These are phyloP conservation scores for Cladochytrium replicatum DNA, from an alignment of 192 early-diverging fungal genomes.

Conservation along the genomic window DNA sequence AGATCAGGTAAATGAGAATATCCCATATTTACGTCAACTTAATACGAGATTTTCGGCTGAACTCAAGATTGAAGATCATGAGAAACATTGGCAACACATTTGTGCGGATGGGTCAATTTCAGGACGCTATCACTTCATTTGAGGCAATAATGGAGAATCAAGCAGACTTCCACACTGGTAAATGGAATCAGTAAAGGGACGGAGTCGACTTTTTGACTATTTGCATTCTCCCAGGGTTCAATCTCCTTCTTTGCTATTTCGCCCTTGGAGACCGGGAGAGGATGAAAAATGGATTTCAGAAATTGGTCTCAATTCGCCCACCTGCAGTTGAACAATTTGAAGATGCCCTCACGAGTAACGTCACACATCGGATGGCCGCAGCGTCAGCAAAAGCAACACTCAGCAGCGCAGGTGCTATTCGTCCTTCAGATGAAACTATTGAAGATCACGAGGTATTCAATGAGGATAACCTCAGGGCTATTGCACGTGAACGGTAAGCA, in stretches of 20 bases:
- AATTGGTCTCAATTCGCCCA: constrained; percentile 33
- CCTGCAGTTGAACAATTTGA: constrained; percentile 36
- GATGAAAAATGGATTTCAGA: constrained; percentile 42
- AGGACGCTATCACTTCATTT: constrained; percentile 50
- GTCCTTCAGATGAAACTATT: constrained; percentile 33
- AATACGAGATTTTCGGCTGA: too few relatives aligned
- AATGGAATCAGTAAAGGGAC: too few relatives aligned
- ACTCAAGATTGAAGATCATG: constrained; percentile 50
- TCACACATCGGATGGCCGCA: not conserved
- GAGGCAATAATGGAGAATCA: constrained; percentile 49
- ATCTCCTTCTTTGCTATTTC: constrained; percentile 51
- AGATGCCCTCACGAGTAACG: constrained; percentile 14
- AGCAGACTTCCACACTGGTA: constrained; percentile 45
- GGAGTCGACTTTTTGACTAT: not conserved
- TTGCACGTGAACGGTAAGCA: constrained; percentile 36
- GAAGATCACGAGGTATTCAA: constrained; percentile 52
- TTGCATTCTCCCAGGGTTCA: constrained; percentile 28
- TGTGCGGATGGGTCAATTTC: constrained; percentile 45
- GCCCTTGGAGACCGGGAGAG: constrained; percentile 48
- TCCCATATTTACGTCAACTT: constrained; percentile 5
- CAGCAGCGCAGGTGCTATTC: too few relatives aligned
- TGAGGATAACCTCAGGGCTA: constrained; percentile 41
- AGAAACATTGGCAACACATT: constrained; percentile 51
- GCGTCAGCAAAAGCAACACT: not conserved
- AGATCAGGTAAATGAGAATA: constrained; percentile 29